Evolutionary conservation across 345 rosid genomes (phyloP).

Genomic region (Isatis tinctoria): DNA sequence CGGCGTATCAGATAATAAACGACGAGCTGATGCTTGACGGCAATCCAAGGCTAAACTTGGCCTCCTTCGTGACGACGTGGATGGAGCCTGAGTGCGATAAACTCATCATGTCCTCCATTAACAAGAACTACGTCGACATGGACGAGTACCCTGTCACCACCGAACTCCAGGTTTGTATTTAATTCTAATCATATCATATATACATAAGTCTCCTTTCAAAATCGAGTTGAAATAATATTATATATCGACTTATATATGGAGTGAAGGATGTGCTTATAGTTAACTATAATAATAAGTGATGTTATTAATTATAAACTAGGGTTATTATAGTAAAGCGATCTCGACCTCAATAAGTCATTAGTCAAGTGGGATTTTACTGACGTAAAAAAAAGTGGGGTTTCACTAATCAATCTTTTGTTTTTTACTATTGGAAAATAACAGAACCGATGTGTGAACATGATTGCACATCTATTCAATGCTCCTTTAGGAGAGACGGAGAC

Average conservation of each 20-base stretch:
- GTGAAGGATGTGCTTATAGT: too few relatives aligned
- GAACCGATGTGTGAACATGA: conserved; percentile 45
- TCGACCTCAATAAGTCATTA: not conserved
- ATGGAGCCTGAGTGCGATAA: conserved; percentile 96
- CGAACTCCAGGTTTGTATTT: conserved; percentile 63
- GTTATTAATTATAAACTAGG: not conserved
- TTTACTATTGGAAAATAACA: not conserved
- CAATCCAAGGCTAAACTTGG: conserved; percentile 80
- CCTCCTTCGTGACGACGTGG: conserved; percentile 92
- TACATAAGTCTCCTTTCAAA: not conserved
- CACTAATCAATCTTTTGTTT: not conserved
- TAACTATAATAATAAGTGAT: too few relatives aligned
- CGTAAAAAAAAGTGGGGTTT: too few relatives aligned
- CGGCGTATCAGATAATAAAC: conserved; percentile 85
- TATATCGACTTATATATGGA: too few relatives aligned
- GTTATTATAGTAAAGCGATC: conserved; percentile 5
- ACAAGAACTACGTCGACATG: conserved; percentile 96
- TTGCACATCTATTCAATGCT: conserved; percentile 39
- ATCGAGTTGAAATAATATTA: too few relatives aligned
- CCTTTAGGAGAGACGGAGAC: conserved; percentile 54
- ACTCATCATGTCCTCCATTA: conserved; percentile 79
- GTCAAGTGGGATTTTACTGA: not conserved
- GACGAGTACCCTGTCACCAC: conserved; percentile 97
- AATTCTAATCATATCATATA: not conserved
- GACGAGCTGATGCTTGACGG: conserved; percentile 88